phyloP scores from a whole-genome alignment of 2,329 filamentous ascomycete species.

The Penicillium brevicompactum region DNA sequence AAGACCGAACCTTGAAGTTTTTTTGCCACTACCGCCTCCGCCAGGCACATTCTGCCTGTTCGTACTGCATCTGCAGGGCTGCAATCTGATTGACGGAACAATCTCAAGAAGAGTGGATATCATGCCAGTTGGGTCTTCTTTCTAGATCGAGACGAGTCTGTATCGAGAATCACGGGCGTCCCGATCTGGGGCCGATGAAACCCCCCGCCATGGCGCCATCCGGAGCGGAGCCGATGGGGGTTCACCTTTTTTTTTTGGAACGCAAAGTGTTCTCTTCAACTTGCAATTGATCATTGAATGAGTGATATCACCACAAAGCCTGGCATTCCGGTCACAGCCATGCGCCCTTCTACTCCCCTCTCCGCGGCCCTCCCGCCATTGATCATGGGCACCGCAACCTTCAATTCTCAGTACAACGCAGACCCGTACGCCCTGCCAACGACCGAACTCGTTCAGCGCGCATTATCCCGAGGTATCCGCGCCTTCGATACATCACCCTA shows the following conservation, averaged over 20 bases:
- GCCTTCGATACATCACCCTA: conserved; percentile 59
- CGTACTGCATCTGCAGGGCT: not conserved
- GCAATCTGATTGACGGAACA: not conserved
- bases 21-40: conserved; percentile 23
- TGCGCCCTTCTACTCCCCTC: conserved; percentile 38
- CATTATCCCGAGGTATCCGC: conserved; percentile 50
- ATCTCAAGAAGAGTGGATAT: not conserved
- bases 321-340: conserved; percentile 11
- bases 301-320: not conserved
- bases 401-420: conserved; percentile 52
- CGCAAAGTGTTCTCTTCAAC: too few species aligned
- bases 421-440: conserved; percentile 54
- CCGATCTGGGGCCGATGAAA: not conserved
- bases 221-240: conserved; percentile 18
- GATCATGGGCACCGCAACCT: conserved; percentile 53
- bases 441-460: conserved; percentile 50
- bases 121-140: not conserved
- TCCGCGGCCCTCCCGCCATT: conserved; percentile 48
- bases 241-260: conserved; percentile 6
- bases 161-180: not conserved
- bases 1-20: not conserved
- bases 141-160: not conserved
- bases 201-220: conserved; percentile 30
- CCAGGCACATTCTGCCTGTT: not conserved
- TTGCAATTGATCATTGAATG: not conserved